Evolutionary conservation across 2,329 filamentous ascomycete genomes (phyloP).

Genomic region (Cladosporium sp.): DNA sequence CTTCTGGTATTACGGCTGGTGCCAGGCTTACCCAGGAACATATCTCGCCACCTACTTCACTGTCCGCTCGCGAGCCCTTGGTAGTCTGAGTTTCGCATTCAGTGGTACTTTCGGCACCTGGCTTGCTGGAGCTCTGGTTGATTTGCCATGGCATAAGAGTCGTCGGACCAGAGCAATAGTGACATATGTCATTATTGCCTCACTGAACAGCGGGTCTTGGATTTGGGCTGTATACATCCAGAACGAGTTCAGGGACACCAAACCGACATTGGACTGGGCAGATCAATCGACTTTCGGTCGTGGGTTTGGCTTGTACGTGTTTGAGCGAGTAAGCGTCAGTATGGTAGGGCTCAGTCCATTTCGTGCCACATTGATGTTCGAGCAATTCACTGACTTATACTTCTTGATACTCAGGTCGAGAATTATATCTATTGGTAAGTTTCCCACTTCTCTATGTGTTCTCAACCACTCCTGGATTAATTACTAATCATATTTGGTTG

Average conservation of each 20-base stretch:
- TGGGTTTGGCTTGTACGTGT: slow-evolving; percentile 15
- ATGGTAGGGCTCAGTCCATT: neutral
- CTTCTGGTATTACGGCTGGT: slow-evolving; percentile 47
- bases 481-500: neutral
- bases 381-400: neutral
- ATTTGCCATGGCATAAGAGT: slow-evolving; percentile 16
- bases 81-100: slow-evolving; percentile 45
- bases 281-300: slow-evolving; percentile 23
- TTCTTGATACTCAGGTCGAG: neutral
- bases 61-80: slow-evolving; percentile 47
- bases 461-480: neutral
- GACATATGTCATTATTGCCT: slow-evolving; percentile 20
- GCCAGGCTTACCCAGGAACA: slow-evolving; percentile 32
- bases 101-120: slow-evolving; percentile 28
- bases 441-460: neutral
- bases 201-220: slow-evolving; percentile 23
- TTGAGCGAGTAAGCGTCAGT: slow-evolving; percentile 13
- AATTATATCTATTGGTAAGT: slow-evolving; percentile 9
- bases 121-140: slow-evolving; percentile 28
- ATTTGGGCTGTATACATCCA: slow-evolving; percentile 25
- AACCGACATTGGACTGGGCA: slow-evolving; percentile 45
- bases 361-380: neutral
- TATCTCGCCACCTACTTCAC: slow-evolving; percentile 51
- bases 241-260: slow-evolving; percentile 42
- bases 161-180: slow-evolving; percentile 21